Evolutionary conservation across 768 basidiomycete species (phyloP), one percentile per base, ranked within the genome.

Genomic region (Tricholoma sp.): DNA sequence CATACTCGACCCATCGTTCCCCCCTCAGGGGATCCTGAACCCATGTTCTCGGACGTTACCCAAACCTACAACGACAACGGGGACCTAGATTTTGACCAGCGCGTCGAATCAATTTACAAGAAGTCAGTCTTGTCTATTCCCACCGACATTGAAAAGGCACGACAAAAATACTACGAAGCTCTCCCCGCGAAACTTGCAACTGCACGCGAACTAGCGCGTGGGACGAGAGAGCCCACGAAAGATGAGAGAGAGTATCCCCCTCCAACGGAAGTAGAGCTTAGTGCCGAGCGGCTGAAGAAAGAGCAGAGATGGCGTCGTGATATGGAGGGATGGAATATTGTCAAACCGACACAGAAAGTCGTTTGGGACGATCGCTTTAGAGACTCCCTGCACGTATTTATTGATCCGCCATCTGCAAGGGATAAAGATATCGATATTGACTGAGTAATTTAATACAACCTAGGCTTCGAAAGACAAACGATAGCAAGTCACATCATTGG

Each of bases 221-320:
- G 91, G 1, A 81, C 79, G 31, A 80, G 94, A 11, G 88, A 93
- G 63, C 84, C 87, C n/a, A 96, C 93, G 12, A 89, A 89, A 66
- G 90, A 89, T 57, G 96, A 98, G 70, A 63, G 70, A 44, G 77
- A 76, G 12, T 80, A 88, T 62, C 91, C 92, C 2, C 91, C 94
- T 3, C 85, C 84, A 29, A 94, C 89, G 1, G 93, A 98, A 72
- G 87, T 91, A 18, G 91, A 97, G 66, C 76, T 98, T 55, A 83
- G 89, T 45, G 87, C 87, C 37, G 94, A 98, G 72, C 77, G 96
- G 61, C 69, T 94, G 69, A 88, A 88, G 71, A 96, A 94, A 73
- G 96, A 98, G 73, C 69, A 84, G 62, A 77, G 84, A 63, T 98
- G 96, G 96, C 80, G 83, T 45, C 78, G 81, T 18, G 89, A 95